Evolutionary conservation across 805 yeast species (phyloP).

Genomic region (Candida boidinii): DNA sequence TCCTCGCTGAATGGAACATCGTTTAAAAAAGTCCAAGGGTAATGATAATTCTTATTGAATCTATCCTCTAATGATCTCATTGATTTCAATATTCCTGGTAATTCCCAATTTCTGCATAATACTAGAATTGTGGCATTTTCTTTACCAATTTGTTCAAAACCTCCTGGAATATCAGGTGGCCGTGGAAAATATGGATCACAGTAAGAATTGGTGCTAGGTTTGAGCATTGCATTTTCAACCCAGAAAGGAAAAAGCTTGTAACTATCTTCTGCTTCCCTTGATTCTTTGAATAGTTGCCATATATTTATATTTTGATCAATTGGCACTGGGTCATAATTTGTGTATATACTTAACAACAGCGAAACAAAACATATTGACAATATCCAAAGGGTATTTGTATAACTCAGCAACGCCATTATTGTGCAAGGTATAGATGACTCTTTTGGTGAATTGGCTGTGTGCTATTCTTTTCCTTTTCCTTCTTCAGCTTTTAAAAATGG

Average conservation of each 20-base stretch:
- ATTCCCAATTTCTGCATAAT: slow-evolving; percentile 79
- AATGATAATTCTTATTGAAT: slow-evolving; percentile 56
- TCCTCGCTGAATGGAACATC: slow-evolving; percentile 61
- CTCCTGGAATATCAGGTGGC: slow-evolving; percentile 1
- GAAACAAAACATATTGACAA: no score
- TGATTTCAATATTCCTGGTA: slow-evolving; percentile 62
- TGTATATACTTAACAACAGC: no score
- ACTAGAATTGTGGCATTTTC: slow-evolving; percentile 85
- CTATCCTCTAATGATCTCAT: slow-evolving; percentile 76
- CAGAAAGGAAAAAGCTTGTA: no score
- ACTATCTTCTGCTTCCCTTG: slow-evolving; percentile 5
- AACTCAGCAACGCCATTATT: no score
- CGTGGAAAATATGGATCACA: slow-evolving; percentile 19
- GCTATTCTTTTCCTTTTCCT: no score
- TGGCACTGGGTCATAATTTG: no score
- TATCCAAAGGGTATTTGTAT: no score
- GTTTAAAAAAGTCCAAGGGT: slow-evolving; percentile 75
- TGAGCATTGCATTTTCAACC: slow-evolving; percentile 18
- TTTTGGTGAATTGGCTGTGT: no score
- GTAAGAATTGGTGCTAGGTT: slow-evolving; percentile 32
- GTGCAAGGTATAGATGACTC: no score
- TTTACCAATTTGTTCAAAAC: slow-evolving; percentile 32
- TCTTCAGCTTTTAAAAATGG: no score
- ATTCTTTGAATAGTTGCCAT: no score
- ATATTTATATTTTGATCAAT: no score